Evolutionary conservation across 2,329 filamentous ascomycete genomes (phyloP).

Genomic region (Davidsoniella virescens): DNA sequence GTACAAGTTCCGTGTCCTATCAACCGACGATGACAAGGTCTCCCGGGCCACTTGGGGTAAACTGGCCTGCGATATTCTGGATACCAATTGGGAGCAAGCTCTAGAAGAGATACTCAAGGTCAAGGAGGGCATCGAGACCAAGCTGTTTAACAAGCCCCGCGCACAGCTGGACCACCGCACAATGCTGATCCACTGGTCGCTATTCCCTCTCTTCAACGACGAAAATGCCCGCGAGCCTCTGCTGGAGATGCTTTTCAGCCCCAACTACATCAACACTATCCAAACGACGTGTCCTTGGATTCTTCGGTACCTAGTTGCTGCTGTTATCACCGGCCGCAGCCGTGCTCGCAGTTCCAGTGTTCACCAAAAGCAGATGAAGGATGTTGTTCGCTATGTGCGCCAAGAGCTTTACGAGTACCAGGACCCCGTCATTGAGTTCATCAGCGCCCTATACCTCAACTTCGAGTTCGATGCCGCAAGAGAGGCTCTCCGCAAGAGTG

Average conservation of each 20-base stretch:
- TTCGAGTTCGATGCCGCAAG: slow-evolving; percentile 76
- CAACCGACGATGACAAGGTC: slow-evolving; percentile 96
- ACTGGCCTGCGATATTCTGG: slow-evolving; percentile 88
- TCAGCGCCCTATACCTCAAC: slow-evolving; percentile 87
- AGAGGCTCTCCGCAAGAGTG: slow-evolving; percentile 75
- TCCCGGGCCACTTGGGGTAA: slow-evolving; percentile 94
- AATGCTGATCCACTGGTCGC: slow-evolving; percentile 94
- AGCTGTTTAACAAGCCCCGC: slow-evolving; percentile 89
- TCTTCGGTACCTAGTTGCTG: slow-evolving; percentile 79
- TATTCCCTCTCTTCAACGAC: slow-evolving; percentile 98
- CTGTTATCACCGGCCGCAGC: slow-evolving; percentile 84
- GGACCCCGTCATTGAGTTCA: slow-evolving; percentile 90
- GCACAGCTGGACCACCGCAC: slow-evolving; percentile 92
- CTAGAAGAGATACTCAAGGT: slow-evolving; percentile 85
- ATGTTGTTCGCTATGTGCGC: slow-evolving; percentile 84
- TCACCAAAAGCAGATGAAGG: slow-evolving; percentile 98
- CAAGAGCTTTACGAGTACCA: slow-evolving; percentile 97
- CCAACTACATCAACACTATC: slow-evolving; percentile 97
- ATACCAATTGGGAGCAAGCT: slow-evolving; percentile 84
- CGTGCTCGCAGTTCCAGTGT: slow-evolving; percentile 64
- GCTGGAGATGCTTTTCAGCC: slow-evolving; percentile 92
- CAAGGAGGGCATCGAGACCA: slow-evolving; percentile 81
- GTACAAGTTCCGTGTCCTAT: slow-evolving; percentile 95
- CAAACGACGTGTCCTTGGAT: slow-evolving; percentile 97
- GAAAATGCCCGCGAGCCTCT: slow-evolving; percentile 79